These are phyloP conservation scores for Apiotrichum akiyoshidainum DNA, from an alignment of 1,284 basidiomycete genomes.

Conservation along the genomic window DNA sequence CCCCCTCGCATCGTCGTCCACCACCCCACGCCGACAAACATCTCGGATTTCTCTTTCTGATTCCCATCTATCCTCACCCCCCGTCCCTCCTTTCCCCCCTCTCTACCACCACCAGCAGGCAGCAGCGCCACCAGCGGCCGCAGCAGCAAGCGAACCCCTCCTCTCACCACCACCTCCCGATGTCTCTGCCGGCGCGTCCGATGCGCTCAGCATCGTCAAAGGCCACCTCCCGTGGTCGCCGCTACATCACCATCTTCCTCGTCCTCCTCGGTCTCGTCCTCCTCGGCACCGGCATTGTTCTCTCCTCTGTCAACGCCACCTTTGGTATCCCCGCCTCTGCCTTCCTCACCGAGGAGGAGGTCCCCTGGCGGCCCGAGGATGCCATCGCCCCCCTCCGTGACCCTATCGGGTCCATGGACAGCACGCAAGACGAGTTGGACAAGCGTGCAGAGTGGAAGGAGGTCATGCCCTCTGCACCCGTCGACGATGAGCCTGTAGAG, in stretches of 20 bases:
- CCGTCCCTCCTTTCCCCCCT: too few species aligned
- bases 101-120: too few species aligned
- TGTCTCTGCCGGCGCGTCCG: slow-evolving; percentile 1
- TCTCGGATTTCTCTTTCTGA: too few species aligned
- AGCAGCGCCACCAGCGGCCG: too few species aligned
- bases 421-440: slow-evolving; percentile 14
- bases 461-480: slow-evolving; percentile 2
- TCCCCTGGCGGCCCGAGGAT: slow-evolving; percentile 57
- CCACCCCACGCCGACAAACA: too few species aligned
- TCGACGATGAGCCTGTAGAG: neutral
- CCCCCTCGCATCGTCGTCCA: too few species aligned
- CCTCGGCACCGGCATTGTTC: slow-evolving; percentile 83
- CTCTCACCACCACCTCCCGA: neutral
- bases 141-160: too few species aligned
- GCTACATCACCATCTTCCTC: slow-evolving; percentile 63
- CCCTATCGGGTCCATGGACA: neutral
- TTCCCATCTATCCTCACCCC: too few species aligned
- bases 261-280: slow-evolving; percentile 78
- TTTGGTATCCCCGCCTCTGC: slow-evolving; percentile 76
- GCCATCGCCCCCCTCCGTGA: slow-evolving; percentile 28
- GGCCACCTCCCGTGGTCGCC: slow-evolving; percentile 17
- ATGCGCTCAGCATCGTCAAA: slow-evolving; percentile 1
- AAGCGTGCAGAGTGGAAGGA: slow-evolving; percentile 16
- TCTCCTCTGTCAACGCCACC: slow-evolving; percentile 85
- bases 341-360: slow-evolving; percentile 74